phyloP scores from a whole-genome alignment of 23 red algal genomes.

The Chondrus crispus region DNA sequence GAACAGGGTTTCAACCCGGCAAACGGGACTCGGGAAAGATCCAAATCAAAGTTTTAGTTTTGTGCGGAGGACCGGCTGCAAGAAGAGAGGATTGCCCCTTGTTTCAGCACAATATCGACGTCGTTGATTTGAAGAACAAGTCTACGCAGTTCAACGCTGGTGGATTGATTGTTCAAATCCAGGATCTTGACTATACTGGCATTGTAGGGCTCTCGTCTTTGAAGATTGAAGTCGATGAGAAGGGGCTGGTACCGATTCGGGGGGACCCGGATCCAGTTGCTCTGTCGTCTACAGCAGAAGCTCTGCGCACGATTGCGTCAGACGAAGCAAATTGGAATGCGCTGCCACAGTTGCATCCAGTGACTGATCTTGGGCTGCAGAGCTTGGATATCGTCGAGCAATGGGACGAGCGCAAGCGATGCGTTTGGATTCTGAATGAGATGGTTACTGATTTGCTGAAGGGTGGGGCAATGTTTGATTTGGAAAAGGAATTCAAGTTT shows the following conservation, averaged over 20 bases:
- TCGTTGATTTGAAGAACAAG: background rate
- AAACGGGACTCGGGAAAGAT: background rate
- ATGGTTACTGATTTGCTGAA: background rate
- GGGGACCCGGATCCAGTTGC: conserved; percentile 51
- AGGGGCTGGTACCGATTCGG: conserved; percentile 60
- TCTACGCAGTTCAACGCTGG: conserved; percentile 25
- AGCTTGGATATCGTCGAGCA: conserved; percentile 47
- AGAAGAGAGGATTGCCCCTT: conserved; percentile 19
- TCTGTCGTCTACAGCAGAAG: conserved; percentile 61
- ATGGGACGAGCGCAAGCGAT: conserved; percentile 59
- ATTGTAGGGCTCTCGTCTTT: background rate
- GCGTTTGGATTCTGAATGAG: conserved; percentile 22
- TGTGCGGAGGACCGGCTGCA: conserved; percentile 24
- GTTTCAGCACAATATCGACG: background rate
- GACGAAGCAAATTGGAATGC: background rate
- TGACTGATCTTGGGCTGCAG: conserved; percentile 51
- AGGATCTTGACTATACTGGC: background rate
- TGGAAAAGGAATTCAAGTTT: conserved; percentile 11
- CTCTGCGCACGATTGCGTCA: conserved; percentile 41
- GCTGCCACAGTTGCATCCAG: conserved; percentile 34
- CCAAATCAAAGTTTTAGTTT: background rate
- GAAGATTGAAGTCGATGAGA: conserved; percentile 45
- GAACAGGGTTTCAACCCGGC: background rate
- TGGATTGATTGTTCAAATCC: conserved; percentile 34
- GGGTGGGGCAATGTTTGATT: conserved; percentile 1